phyloP scores from a whole-genome alignment of 2,329 filamentous ascomycete species.

The Myotisia sp. region DNA sequence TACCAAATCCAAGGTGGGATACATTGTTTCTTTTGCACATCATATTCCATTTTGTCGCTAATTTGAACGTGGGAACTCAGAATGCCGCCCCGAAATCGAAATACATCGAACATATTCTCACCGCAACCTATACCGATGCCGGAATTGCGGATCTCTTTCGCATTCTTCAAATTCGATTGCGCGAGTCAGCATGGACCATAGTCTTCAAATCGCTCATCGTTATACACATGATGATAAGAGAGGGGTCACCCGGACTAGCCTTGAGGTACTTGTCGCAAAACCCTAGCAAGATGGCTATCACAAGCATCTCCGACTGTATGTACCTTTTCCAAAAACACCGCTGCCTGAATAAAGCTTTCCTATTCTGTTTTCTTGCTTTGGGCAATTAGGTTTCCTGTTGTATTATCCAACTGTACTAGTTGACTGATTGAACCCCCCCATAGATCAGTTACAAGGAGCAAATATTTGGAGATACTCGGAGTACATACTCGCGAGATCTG shows the following conservation, averaged over 20 bases:
- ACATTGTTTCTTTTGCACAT: neutral
- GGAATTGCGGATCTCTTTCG: slow-evolving; percentile 94
- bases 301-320: slow-evolving; percentile 82
- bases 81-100: slow-evolving; percentile 95
- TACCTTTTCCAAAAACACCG: slow-evolving; percentile 2
- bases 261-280: slow-evolving; percentile 71
- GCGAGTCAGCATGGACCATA: slow-evolving; percentile 98
- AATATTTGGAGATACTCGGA: slow-evolving; percentile 87
- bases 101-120: slow-evolving; percentile 95
- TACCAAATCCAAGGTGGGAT: slow-evolving; percentile 79
- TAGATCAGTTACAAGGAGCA: slow-evolving; percentile 84
- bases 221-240: slow-evolving; percentile 91
- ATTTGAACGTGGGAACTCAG: slow-evolving; percentile 34
- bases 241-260: slow-evolving; percentile 80
- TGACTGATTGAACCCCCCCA: slow-evolving; percentile 2
- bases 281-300: slow-evolving; percentile 71
- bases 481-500: slow-evolving; percentile 70
- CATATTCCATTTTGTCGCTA: neutral
- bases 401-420: too few relatives aligned
- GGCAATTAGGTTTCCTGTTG: neutral
- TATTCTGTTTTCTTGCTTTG: neutral
- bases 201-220: slow-evolving; percentile 97
- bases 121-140: slow-evolving; percentile 87
- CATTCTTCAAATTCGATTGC: slow-evolving; percentile 70
- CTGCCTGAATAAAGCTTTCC: neutral